Conservation (phyloP, 805 yeast species). For the Hanseniaspora hatyaiensis region DNA sequence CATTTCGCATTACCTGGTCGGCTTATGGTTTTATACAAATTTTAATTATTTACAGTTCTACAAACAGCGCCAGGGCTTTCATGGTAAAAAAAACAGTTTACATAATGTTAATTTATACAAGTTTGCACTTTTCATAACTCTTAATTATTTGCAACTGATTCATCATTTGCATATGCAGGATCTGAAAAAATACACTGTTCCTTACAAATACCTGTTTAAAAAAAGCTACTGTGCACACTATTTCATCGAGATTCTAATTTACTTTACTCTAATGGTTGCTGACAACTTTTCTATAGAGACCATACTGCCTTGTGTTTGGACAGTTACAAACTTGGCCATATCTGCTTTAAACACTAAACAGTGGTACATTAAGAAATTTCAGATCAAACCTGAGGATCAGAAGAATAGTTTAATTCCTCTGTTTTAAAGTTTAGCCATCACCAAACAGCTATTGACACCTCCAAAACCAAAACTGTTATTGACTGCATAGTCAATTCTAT, state of each 20-base stretch:
- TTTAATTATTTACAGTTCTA: slow-evolving; percentile 34
- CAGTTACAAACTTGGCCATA: slow-evolving; percentile 4
- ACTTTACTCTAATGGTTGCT: slow-evolving; percentile 22
- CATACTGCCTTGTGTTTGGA: slow-evolving; percentile 9
- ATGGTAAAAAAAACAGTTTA: background rate
- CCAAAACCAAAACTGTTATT: slow-evolving; percentile 96
- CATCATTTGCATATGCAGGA: slow-evolving; percentile 42
- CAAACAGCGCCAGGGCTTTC: slow-evolving; percentile 22
- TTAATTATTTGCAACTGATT: slow-evolving; percentile 25
- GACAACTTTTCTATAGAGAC: slow-evolving; percentile 1
- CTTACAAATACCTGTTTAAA: slow-evolving; percentile 40
- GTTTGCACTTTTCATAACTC: slow-evolving; percentile 22
- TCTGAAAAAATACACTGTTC: slow-evolving; percentile 46
- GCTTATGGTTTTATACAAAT: slow-evolving; percentile 45
- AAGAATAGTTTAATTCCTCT: slow-evolving; percentile 23
- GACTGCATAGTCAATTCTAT: slow-evolving; percentile 46
- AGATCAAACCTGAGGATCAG: background rate
- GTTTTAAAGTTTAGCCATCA: slow-evolving; percentile 24
- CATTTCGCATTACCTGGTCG: slow-evolving; percentile 54
- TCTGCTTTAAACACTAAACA: slow-evolving; percentile 7
- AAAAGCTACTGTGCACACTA: slow-evolving; percentile 57
- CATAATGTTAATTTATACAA: slow-evolving; percentile 15
- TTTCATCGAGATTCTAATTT: slow-evolving; percentile 51
- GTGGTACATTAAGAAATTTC: slow-evolving; percentile 6
- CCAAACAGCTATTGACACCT: slow-evolving; percentile 72